Conservation (phyloP, 768 basidiomycete genomes). For the Boletales sp. region DNA sequence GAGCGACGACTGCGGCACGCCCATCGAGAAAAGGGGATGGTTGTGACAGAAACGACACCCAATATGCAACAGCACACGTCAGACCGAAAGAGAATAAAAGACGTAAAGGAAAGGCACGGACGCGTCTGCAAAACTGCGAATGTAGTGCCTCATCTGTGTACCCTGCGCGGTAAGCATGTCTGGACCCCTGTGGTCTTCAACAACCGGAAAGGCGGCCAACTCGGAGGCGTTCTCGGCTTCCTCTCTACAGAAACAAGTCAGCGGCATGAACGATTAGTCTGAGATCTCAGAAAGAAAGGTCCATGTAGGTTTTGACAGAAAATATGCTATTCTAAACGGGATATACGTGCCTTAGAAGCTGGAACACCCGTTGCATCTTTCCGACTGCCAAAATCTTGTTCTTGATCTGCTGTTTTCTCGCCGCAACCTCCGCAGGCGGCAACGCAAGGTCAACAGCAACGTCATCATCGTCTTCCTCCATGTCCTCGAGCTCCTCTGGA, state of each 20-base stretch:
- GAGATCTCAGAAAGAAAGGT: not conserved
- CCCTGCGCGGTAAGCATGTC: conserved; percentile 65
- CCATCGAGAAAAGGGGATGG: not conserved
- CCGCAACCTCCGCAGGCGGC: conserved; percentile 42
- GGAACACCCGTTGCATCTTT: conserved; percentile 86
- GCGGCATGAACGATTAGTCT: not conserved
- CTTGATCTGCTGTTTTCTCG: conserved; percentile 76
- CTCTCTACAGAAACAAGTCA: conserved; percentile 43
- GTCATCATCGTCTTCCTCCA: conserved; percentile 35
- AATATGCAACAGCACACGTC: not conserved
- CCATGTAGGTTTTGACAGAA: not conserved
- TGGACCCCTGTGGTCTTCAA: conserved; percentile 38
- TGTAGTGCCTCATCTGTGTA: conserved; percentile 53
- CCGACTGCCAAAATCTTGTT: conserved; percentile 94
- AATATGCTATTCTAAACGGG: not conserved
- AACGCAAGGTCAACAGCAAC: conserved; percentile 26
- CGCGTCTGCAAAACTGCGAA: conserved; percentile 76
- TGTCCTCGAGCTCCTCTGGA: conserved; percentile 85
- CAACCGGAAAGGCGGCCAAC: conserved; percentile 38
- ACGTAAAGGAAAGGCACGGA: conserved; percentile 36
- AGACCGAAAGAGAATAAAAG: not conserved
- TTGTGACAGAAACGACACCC: not conserved
- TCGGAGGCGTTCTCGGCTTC: conserved; percentile 79
- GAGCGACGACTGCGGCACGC: conserved; percentile 53
- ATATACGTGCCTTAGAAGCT: conserved; percentile 67